Base-by-base conservation (phyloP, 2,329 filamentous ascomycete species). In the Colletotrichum salicis region DNA sequence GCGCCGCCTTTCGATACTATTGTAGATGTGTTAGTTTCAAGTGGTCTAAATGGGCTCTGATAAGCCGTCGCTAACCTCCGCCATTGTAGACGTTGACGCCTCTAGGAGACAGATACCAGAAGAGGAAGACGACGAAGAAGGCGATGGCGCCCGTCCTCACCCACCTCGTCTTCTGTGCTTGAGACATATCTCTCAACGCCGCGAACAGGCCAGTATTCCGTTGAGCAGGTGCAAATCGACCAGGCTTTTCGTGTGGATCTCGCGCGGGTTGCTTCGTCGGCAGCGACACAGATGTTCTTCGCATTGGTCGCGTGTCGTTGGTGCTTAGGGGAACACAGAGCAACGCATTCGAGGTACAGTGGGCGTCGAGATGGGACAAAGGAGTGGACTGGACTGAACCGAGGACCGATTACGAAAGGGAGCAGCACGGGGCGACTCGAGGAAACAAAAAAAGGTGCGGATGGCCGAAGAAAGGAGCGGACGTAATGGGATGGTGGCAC, bases 211-310 rank as follows among this genome's bases (percentile, higher is more conserved):
- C 83, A 77, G 81, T 79, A 76, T 85, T 82, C 78, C 83, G 83
- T 75, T 84, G 82, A 76, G 84, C 81, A 74, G 80, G 76, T 76
- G 83, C 82, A 83, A 92, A 92, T 77, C 90, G 88, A 78, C 85
- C 88, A 77, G 87, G 86, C 79, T 92, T 92, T 82, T 92, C 90
- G 88, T 89, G 83, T 74, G 88, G 89, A 78, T 92, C 90, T 86
- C 85, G 83, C 77, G 84, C 85, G 78, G 84, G 81, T 78, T 89
- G 87, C 83, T 89, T 88, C 48, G 88, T 90, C 80, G 89, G 88
- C 80, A 91, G 81, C 78, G 90, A 91, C 73, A 90, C 88, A 74
- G 89, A 91, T 80, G 88, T 89, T 84, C 89, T 90, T 86, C 89
- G 88, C 90, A 92, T 92, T 70, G 70, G 74, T 70, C 67, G 69